A percentile compares a stretch with the other conserved stretches of the same genome.
Conservation (phyloP, 73 alveolate genomes). For the Symbiodinium pilosum region DNA sequence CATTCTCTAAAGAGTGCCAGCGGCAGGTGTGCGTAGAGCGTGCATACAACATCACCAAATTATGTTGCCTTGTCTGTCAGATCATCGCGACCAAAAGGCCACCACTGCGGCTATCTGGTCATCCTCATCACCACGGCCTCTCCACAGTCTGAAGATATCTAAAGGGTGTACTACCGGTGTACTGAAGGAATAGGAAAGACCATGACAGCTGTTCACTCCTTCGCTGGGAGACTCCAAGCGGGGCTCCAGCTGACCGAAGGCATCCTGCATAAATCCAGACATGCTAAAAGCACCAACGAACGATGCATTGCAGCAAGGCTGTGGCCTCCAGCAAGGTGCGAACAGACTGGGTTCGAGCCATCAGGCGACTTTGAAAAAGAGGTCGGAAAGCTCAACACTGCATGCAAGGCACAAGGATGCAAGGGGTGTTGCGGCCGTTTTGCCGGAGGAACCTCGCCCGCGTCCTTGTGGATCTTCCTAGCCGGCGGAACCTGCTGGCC, state of each 20-base stretch:
- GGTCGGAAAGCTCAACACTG: background rate
- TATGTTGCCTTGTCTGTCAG: background rate
- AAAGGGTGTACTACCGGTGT: too few species aligned
- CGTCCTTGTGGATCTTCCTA: too few species aligned
- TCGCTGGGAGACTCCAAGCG: background rate
- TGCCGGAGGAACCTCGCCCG: too few species aligned
- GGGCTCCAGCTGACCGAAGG: slow-evolving; percentile 7
- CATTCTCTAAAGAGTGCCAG: too few species aligned
- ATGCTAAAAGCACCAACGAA: too few species aligned
- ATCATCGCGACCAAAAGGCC: background rate
- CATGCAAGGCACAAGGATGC: background rate
- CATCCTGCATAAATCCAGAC: background rate
- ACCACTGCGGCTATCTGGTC: background rate
- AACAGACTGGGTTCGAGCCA: slow-evolving; percentile 1
- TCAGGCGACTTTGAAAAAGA: background rate
- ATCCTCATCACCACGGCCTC: background rate
- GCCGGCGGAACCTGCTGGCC: too few species aligned
- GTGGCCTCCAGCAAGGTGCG: background rate
- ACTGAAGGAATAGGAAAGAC: too few species aligned
- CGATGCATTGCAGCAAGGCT: background rate
- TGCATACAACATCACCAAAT: background rate
- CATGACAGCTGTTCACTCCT: too few species aligned
- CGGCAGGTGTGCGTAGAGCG: too few species aligned
- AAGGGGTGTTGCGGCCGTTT: too few species aligned
- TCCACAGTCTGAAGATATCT: background rate